A percentile compares a stretch with the other conserved stretches of the same genome.
phyloP scores from a whole-genome alignment of 371 early-diverging fungal genomes.

The Mucor sp. region DNA sequence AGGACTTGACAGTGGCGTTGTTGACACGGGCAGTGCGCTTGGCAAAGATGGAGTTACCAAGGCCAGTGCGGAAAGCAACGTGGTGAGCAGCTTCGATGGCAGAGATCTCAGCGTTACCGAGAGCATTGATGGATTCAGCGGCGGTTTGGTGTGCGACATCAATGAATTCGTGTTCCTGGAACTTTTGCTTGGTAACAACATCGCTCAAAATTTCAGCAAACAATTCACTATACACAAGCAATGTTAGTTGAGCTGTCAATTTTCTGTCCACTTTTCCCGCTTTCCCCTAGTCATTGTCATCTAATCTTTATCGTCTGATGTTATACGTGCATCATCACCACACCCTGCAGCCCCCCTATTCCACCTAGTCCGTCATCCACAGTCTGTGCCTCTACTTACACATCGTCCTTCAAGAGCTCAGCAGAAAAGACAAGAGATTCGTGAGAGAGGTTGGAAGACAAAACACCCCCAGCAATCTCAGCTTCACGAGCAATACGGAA shows the following conservation, averaged over 20 bases:
- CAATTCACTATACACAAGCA: conserved; percentile 67
- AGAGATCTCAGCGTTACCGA: conserved; percentile 64
- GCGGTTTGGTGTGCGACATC: conserved; percentile 71
- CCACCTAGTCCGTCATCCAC: neutral
- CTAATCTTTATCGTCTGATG: neutral
- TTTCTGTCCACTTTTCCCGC: neutral
- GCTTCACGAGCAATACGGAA: conserved; percentile 91
- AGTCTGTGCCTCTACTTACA: conserved; percentile 60
- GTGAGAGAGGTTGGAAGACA: conserved; percentile 79
- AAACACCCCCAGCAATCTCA: conserved; percentile 89
- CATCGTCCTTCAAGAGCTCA: conserved; percentile 90
- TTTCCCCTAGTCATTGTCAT: neutral
- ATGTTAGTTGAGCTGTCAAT: neutral
- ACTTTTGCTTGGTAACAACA: conserved; percentile 79
- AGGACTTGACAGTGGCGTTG: conserved; percentile 70
- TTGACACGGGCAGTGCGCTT: conserved; percentile 57
- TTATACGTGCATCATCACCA: neutral
- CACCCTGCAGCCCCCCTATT: neutral
- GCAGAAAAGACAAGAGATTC: conserved; percentile 86
- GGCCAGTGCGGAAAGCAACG: conserved; percentile 92
- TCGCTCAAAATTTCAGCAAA: conserved; percentile 85
- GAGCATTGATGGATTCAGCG: conserved; percentile 72
- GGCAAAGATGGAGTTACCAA: conserved; percentile 94
- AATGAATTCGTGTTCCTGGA: conserved; percentile 85
- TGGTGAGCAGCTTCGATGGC: conserved; percentile 85